These are phyloP conservation scores for Dacryopinax spathularia DNA, from an alignment of 768 basidiomycete genomes.

Conservation along the genomic window DNA sequence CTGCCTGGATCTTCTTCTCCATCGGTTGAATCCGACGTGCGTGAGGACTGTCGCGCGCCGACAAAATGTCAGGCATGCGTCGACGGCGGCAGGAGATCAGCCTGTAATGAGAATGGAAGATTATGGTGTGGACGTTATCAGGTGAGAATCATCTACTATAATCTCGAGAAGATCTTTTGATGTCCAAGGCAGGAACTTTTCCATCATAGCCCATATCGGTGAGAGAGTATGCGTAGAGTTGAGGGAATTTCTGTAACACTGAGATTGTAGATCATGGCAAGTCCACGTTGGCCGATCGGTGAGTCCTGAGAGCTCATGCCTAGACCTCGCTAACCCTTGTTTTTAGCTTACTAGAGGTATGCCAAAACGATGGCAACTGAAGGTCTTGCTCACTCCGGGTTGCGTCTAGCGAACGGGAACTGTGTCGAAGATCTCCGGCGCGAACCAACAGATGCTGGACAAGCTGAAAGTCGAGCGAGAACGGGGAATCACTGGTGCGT, in stretches of 20 bases:
- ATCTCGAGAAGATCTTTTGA: background rate
- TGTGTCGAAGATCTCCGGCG: slow-evolving; percentile 51
- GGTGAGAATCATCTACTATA: slow-evolving; percentile 12
- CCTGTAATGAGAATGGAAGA: slow-evolving; percentile 20
- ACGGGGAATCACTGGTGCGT: slow-evolving; percentile 80
- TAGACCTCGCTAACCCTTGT: slow-evolving; percentile 6
- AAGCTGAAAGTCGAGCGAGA: slow-evolving; percentile 95
- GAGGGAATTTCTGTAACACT: background rate
- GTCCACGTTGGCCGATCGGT: slow-evolving; percentile 83
- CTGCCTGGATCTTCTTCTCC: background rate
- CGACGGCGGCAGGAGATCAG: background rate
- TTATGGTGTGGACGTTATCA: slow-evolving; percentile 26
- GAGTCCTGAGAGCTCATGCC: slow-evolving; percentile 17
- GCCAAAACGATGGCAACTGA: background rate
- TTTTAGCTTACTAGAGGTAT: slow-evolving; percentile 59
- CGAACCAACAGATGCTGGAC: slow-evolving; percentile 76
- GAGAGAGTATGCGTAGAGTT: slow-evolving; percentile 5
- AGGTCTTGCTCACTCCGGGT: slow-evolving; percentile 12
- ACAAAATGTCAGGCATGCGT: background rate
- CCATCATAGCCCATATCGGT: slow-evolving; percentile 95
- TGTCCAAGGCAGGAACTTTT: slow-evolving; percentile 48
- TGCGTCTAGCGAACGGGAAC: slow-evolving; percentile 67
- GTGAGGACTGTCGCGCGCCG: background rate
- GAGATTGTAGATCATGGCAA: slow-evolving; percentile 72
- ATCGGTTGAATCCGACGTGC: background rate